These are phyloP conservation scores for Hymenochaete sp. DNA, from an alignment of 1,284 basidiomycete species.

Conservation along the genomic window DNA sequence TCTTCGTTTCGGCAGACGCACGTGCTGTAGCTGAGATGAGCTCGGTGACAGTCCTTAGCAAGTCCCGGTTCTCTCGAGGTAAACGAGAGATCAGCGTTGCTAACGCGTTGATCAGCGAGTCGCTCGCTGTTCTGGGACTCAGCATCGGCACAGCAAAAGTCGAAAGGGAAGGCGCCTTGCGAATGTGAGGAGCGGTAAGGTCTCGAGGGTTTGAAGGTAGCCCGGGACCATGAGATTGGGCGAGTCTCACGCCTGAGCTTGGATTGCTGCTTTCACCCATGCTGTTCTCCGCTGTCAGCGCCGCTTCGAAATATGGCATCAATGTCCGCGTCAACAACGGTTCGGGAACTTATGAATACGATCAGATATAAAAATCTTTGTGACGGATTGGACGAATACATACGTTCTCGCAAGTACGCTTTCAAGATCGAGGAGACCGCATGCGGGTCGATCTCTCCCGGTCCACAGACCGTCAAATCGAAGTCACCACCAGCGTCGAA, in stretches of 20 bases:
- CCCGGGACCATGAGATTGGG: constrained; percentile 24
- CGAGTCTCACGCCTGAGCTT: neutral
- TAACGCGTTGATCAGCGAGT: constrained; percentile 42
- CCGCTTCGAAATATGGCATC: constrained; percentile 66
- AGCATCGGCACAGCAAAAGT: constrained; percentile 29
- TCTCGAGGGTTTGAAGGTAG: constrained; percentile 38
- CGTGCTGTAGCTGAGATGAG: constrained; percentile 61
- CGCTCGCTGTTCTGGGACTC: constrained; percentile 42
- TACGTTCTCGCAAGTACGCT: constrained; percentile 71
- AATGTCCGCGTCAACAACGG: constrained; percentile 67
- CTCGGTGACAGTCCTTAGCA: constrained; percentile 64
- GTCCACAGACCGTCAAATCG: constrained; percentile 64
- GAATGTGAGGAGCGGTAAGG: constrained; percentile 37
- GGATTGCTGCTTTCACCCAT: constrained; percentile 22
- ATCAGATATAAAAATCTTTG: constrained; percentile 1
- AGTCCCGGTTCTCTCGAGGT: constrained; percentile 63
- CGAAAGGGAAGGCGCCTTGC: constrained; percentile 69
- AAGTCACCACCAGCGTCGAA: constrained; percentile 86
- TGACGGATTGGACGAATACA: constrained; percentile 25
- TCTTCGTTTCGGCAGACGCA: constrained; percentile 62
- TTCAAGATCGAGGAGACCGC: constrained; percentile 84
- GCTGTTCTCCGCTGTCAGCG: constrained; percentile 48
- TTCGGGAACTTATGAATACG: constrained; percentile 56
- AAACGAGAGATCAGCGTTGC: constrained; percentile 53
- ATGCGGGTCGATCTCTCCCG: constrained; percentile 83